Evolutionary conservation across 768 basidiomycete species (phyloP).

Genomic region (Gymnopilus junonius): DNA sequence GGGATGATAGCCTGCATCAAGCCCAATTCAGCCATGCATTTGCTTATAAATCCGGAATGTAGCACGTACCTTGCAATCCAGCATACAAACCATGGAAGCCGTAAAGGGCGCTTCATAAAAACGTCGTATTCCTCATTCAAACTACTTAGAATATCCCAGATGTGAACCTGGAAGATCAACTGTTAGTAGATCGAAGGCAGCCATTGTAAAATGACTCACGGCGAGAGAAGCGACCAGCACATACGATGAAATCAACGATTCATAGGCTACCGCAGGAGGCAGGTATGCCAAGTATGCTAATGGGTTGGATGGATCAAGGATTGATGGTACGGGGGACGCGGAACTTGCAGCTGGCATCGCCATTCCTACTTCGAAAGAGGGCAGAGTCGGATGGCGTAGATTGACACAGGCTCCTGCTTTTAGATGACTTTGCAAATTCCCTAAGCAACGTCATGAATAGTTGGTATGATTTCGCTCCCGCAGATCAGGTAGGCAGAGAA

Average conservation of each 20-base stretch:
- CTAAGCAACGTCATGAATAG: too few relatives aligned
- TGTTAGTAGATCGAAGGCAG: not conserved
- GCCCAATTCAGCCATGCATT: not conserved
- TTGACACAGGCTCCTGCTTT: not conserved
- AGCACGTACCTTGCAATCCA: slow-evolving; percentile 1
- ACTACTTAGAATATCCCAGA: slow-evolving; percentile 13
- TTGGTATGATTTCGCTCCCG: too few relatives aligned
- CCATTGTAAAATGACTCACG: not conserved
- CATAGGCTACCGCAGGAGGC: slow-evolving; percentile 25
- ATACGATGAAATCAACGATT: slow-evolving; percentile 28
- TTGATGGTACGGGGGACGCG: not conserved
- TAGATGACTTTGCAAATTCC: not conserved
- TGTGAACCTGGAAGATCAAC: not conserved
- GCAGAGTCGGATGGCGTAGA: too few relatives aligned
- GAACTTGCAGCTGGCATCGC: not conserved
- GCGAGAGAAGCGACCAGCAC: slow-evolving; percentile 22
- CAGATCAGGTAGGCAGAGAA: not conserved
- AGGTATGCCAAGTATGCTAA: slow-evolving; percentile 35
- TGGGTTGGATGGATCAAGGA: slow-evolving; percentile 23
- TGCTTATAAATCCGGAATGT: not conserved
- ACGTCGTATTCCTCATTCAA: slow-evolving; percentile 3
- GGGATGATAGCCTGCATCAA: not conserved
- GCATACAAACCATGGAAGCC: not conserved
- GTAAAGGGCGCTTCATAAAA: not conserved
- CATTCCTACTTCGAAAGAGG: not conserved